phyloP scores from a whole-genome alignment of 192 early-diverging fungal species.

The Backusella australiensis region DNA sequence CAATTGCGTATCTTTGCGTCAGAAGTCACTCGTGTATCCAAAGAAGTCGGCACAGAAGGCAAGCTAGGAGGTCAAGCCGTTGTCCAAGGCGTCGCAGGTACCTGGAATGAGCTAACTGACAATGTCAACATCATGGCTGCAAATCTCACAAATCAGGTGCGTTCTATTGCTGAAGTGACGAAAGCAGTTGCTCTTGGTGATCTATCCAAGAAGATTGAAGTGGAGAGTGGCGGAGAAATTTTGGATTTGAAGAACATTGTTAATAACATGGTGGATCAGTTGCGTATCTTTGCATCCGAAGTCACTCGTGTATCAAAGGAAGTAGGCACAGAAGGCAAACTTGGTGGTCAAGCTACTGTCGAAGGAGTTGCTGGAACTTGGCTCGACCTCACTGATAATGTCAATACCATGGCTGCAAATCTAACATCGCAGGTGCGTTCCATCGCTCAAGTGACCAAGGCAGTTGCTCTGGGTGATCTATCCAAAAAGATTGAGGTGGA shows the following conservation, averaged over 20 bases:
- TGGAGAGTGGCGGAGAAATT: conserved; percentile 52
- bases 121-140: conserved; percentile 60
- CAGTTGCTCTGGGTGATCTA: conserved; percentile 55
- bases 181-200: conserved; percentile 53
- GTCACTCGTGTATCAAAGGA: conserved; percentile 60
- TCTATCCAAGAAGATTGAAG: conserved; percentile 47
- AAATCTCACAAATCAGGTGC: conserved; percentile 51
- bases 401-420: conserved; percentile 61
- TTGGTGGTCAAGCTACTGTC: conserved; percentile 74
- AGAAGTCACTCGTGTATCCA: conserved; percentile 63
- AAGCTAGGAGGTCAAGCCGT: conserved; percentile 59
- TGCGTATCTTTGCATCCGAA: conserved; percentile 58
- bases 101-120: conserved; percentile 57
- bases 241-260: conserved; percentile 57
- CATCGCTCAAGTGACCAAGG: conserved; percentile 60
- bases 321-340: conserved; percentile 68
- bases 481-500: conserved; percentile 59
- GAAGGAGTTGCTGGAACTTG: conserved; percentile 69
- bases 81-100: conserved; percentile 48
- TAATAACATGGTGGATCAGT: conserved; percentile 61
- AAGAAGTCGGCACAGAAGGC: conserved; percentile 66
- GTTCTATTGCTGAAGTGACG: conserved; percentile 51
- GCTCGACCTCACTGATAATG: conserved; percentile 71
- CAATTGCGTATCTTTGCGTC: conserved; percentile 48
- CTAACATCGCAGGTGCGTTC: conserved; percentile 64